phyloP scores from a whole-genome alignment of 805 yeast genomes.

The Wickerhamiella cacticola region DNA sequence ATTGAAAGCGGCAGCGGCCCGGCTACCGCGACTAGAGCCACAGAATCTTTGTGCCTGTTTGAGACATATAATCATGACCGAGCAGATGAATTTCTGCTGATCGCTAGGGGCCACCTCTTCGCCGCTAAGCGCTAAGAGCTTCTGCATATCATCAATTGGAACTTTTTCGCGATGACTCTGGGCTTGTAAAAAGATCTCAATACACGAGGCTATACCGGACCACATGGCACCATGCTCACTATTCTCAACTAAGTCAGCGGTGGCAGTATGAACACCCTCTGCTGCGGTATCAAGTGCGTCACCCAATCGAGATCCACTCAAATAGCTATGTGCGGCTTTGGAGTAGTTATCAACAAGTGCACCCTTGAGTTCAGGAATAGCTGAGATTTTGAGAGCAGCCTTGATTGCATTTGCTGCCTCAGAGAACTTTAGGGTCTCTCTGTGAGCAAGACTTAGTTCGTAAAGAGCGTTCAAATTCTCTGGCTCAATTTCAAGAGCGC shows the following conservation, averaged over 20 bases:
- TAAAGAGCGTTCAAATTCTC: conserved; percentile 51
- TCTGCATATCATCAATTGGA: conserved; percentile 34
- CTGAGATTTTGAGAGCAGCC: conserved; percentile 11
- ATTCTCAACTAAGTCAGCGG: conserved; percentile 31
- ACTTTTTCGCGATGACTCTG: conserved; percentile 41
- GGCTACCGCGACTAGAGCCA: conserved; percentile 24
- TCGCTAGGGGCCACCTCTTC: not conserved
- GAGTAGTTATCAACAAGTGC: conserved; percentile 32
- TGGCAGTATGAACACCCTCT: conserved; percentile 37
- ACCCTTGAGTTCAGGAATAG: conserved; percentile 44
- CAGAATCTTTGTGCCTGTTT: conserved; percentile 3
- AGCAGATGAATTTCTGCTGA: not conserved
- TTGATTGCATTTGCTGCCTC: conserved; percentile 34
- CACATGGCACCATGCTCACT: conserved; percentile 41
- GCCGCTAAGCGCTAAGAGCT: conserved; percentile 25
- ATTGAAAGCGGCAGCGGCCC: conserved; percentile 43
- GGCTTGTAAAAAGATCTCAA: conserved; percentile 42
- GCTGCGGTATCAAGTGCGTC: conserved; percentile 44
- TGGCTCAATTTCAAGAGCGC: conserved; percentile 45
- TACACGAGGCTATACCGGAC: conserved; percentile 50
- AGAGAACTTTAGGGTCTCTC: conserved; percentile 53
- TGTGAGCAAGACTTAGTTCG: conserved; percentile 52
- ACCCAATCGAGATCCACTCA: conserved; percentile 51
- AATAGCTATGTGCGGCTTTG: conserved; percentile 38
- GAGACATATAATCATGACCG: not conserved